These are phyloP conservation scores for Marsdenia floribunda DNA, from an alignment of 257 asterid genomes.

Conservation along the genomic window DNA sequence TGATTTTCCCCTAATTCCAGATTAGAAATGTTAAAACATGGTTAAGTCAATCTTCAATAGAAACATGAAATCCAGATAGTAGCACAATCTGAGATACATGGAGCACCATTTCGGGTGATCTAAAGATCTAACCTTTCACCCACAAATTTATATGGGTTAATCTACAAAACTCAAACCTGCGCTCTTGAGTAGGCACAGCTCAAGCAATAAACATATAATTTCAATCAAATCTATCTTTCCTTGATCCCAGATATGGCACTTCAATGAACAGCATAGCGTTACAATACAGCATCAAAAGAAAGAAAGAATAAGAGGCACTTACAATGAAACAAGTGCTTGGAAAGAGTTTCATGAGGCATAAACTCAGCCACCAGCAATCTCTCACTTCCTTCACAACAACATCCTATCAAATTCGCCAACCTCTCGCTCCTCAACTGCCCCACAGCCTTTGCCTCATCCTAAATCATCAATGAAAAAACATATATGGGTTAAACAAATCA, in stretches of 20 bases:
- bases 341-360: constrained; percentile 46
- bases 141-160: not conserved
- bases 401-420: constrained; percentile 42
- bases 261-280: not conserved
- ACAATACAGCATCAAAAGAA: not conserved
- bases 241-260: not conserved
- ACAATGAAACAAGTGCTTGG: constrained; percentile 47
- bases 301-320: constrained; percentile 13
- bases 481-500: not conserved
- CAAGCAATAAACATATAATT: not conserved
- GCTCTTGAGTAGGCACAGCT: not conserved
- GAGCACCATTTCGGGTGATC: not conserved
- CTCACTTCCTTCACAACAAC: constrained; percentile 44
- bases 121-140: constrained; percentile 2
- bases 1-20: constrained; percentile 35
- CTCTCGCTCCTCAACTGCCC: constrained; percentile 43
- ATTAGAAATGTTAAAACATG: not conserved
- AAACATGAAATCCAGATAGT: not conserved
- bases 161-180: not conserved
- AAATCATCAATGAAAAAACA: constrained; percentile 10
- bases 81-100: not conserved
- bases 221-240: too few relatives aligned
- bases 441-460: constrained; percentile 43
- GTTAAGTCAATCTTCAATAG: not conserved
- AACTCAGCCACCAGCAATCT: constrained; percentile 45